These are phyloP conservation scores for Solanum etuberosum DNA, from an alignment of 257 asterid genomes.

Conservation along the genomic window DNA sequence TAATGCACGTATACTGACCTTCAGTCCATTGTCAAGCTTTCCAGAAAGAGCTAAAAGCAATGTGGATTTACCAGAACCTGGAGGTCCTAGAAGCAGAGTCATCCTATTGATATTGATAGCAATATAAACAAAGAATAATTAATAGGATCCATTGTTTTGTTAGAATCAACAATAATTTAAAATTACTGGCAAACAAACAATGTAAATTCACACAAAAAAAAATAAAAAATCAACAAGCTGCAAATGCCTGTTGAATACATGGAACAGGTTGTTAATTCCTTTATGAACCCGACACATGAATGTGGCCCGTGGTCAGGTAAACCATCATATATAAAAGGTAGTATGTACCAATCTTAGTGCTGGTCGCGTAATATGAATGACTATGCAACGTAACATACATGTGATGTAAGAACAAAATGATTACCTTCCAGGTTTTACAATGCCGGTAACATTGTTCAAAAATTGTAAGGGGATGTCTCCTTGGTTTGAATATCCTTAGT, in stretches of 20 bases:
- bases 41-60: conserved; percentile 74
- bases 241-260: not conserved
- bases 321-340: not conserved
- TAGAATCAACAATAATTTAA: not conserved
- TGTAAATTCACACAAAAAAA: not conserved
- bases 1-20: conserved; percentile 33
- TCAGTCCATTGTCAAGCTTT: conserved; percentile 52
- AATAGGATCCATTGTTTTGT: not conserved
- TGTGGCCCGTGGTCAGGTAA: not conserved
- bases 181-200: not conserved
- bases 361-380: not conserved
- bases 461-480: conserved; percentile 43
- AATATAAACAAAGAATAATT: not conserved
- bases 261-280: not conserved
- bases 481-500: conserved; percentile 39
- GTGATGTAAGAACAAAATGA: not conserved
- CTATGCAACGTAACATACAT: not conserved
- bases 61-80: conserved; percentile 87
- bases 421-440: conserved; percentile 77
- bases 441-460: conserved; percentile 56
- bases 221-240: not conserved
- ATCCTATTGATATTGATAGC: conserved; percentile 33
- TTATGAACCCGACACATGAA: not conserved
- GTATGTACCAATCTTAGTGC: not conserved
- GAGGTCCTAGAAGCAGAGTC: conserved; percentile 88